phyloP scores from a whole-genome alignment of 176 grass and related monocot genomes.

The Chloris gayana region DNA sequence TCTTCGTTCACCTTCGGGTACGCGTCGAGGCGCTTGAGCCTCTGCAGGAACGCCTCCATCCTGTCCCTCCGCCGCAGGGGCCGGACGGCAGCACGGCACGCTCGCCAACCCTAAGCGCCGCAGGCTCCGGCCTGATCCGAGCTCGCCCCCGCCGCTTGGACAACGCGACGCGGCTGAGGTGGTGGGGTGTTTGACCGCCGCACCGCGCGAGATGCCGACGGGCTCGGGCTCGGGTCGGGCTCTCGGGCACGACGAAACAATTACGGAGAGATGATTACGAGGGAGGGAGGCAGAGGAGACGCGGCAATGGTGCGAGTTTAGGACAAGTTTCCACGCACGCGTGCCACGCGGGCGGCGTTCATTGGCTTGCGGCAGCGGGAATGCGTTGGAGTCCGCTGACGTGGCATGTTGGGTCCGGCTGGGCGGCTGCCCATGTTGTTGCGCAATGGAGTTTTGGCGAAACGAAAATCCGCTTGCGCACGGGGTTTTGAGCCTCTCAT shows the following conservation, averaged over 20 bases:
- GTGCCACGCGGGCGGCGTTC: background rate
- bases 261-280: slow-evolving; percentile 37
- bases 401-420: slow-evolving; percentile 37
- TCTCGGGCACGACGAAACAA: background rate
- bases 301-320: slow-evolving; percentile 26
- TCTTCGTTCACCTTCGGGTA: slow-evolving; percentile 99
- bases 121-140: slow-evolving; percentile 25
- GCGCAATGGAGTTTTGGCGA: background rate
- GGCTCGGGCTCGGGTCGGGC: slow-evolving; percentile 20
- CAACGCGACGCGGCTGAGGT: slow-evolving; percentile 13
- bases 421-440: slow-evolving; percentile 6
- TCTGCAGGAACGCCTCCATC: slow-evolving; percentile 75
- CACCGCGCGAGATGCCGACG: slow-evolving; percentile 34
- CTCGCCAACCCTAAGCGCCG: background rate
- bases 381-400: slow-evolving; percentile 44
- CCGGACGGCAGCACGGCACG: slow-evolving; percentile 1
- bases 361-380: slow-evolving; percentile 12
- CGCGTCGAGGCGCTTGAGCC: slow-evolving; percentile 86
- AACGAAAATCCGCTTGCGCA: background rate
- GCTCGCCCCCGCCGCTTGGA: background rate
- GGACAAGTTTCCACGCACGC: slow-evolving; percentile 20
- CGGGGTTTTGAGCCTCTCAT: background rate
- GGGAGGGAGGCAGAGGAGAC: background rate
- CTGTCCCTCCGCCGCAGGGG: background rate
- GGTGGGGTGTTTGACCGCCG: slow-evolving; percentile 38